These are phyloP conservation scores for Barnettozyma sucrosica DNA, from an alignment of 805 yeast species.

Conservation along the genomic window DNA sequence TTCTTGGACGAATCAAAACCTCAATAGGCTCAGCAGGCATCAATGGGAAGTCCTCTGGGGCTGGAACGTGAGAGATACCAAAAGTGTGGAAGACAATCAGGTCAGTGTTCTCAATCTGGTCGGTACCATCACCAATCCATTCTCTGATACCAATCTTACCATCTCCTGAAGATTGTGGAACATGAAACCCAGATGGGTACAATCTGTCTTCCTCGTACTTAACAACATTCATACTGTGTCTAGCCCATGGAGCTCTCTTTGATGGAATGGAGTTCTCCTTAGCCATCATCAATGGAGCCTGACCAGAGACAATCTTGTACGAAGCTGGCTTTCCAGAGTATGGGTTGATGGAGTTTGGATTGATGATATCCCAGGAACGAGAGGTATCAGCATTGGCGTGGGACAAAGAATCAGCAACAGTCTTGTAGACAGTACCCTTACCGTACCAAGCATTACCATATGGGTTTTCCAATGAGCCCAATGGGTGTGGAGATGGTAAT, in stretches of 20 bases:
- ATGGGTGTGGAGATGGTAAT: slow-evolving; percentile 47
- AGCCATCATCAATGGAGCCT: slow-evolving; percentile 69
- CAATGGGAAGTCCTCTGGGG: slow-evolving; percentile 85
- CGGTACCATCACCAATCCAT: slow-evolving; percentile 62
- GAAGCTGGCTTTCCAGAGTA: slow-evolving; percentile 73
- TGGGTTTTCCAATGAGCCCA: slow-evolving; percentile 64
- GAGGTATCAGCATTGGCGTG: slow-evolving; percentile 56
- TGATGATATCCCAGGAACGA: slow-evolving; percentile 74
- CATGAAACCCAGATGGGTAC: slow-evolving; percentile 78
- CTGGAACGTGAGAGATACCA: slow-evolving; percentile 82
- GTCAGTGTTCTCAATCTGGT: slow-evolving; percentile 58
- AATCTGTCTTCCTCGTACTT: slow-evolving; percentile 68
- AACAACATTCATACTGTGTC: slow-evolving; percentile 57
- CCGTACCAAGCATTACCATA: slow-evolving; percentile 76
- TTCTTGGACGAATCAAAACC: slow-evolving; percentile 69
- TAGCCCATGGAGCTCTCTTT: slow-evolving; percentile 83
- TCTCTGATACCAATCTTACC: slow-evolving; percentile 59
- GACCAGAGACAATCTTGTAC: slow-evolving; percentile 70
- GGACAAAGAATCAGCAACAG: slow-evolving; percentile 60
- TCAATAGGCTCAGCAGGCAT: slow-evolving; percentile 85
- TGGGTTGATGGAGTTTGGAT: slow-evolving; percentile 60
- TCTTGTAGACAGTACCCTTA: slow-evolving; percentile 59
- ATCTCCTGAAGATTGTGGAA: slow-evolving; percentile 70
- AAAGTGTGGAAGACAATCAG: slow-evolving; percentile 75
- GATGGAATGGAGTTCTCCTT: slow-evolving; percentile 67